These are phyloP conservation scores for Anisodus tanguticus DNA, from an alignment of 257 asterid species.

Conservation along the genomic window DNA sequence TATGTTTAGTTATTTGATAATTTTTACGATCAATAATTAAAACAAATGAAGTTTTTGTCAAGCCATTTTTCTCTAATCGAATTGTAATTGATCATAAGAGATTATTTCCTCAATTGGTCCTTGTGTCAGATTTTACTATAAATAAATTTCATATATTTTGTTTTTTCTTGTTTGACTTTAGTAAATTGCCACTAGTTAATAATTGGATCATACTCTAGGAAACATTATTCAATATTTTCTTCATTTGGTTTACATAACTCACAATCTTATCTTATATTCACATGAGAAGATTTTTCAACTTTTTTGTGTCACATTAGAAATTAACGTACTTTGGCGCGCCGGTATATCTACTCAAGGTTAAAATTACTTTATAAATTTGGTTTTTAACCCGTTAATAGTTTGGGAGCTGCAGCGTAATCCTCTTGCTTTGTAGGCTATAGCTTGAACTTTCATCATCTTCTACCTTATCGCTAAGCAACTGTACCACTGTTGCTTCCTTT, in stretches of 20 bases:
- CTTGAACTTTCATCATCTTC: neutral
- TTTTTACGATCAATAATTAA: neutral
- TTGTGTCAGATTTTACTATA: neutral
- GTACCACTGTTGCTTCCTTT: neutral
- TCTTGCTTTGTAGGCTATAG: no score
- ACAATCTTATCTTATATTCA: neutral
- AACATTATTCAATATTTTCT: neutral
- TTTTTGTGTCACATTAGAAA: neutral
- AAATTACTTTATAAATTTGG: neutral
- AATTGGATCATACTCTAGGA: neutral
- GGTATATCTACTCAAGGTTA: neutral
- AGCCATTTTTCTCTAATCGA: neutral
- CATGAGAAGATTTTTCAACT: no score
- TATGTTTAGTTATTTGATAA: neutral
- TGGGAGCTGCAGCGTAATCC: neutral
- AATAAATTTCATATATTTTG: no score
- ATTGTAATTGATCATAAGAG: neutral
- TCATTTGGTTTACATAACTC: neutral
- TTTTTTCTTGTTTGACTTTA: neutral
- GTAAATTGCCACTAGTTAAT: no score
- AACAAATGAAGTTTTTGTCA: no score
- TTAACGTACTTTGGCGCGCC: neutral
- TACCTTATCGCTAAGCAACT: constrained; percentile 23
- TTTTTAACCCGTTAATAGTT: neutral
- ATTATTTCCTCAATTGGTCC: neutral